Evolutionary conservation across 2,329 filamentous ascomycete genomes (phyloP).

Genomic region (Lachnellula occidentalis): DNA sequence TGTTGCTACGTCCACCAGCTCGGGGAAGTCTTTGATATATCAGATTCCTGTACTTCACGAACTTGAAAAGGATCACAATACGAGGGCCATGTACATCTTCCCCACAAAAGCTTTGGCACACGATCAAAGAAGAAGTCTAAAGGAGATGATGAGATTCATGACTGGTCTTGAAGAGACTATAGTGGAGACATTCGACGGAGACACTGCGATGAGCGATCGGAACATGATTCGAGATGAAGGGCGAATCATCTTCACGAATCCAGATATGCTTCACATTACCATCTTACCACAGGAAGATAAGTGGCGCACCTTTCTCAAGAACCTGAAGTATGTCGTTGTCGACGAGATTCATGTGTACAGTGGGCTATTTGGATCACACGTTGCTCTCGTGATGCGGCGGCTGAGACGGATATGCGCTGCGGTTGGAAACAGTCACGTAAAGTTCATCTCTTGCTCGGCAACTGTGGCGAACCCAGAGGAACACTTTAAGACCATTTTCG

Average conservation of each 20-base stretch:
- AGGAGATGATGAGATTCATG: slow-evolving; percentile 78
- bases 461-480: slow-evolving; percentile 89
- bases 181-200: slow-evolving; percentile 93
- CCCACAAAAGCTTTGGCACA: slow-evolving; percentile 95
- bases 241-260: slow-evolving; percentile 93
- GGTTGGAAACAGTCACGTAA: slow-evolving; percentile 77
- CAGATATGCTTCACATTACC: slow-evolving; percentile 94
- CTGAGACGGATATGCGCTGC: slow-evolving; percentile 83
- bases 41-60: slow-evolving; percentile 88
- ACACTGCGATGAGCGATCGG: slow-evolving; percentile 77
- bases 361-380: slow-evolving; percentile 86
- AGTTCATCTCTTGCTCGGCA: slow-evolving; percentile 92
- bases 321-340: slow-evolving; percentile 84
- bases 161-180: slow-evolving; percentile 66
- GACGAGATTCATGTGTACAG: slow-evolving; percentile 96
- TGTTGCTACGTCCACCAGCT: slow-evolving; percentile 90
- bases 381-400: slow-evolving; percentile 90
- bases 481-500: slow-evolving; percentile 94
- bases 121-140: slow-evolving; percentile 84
- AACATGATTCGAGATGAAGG: slow-evolving; percentile 81
- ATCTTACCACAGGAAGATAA: slow-evolving; percentile 86
- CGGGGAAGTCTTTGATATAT: slow-evolving; percentile 96
- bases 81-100: slow-evolving; percentile 94
- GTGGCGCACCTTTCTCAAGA: slow-evolving; percentile 85
- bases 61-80: slow-evolving; percentile 69